Evolutionary conservation across 1,139 yeast species (phyloP), one percentile per base, ranked within the genome.

Genomic region (Arxiozyma slooffiae): DNA sequence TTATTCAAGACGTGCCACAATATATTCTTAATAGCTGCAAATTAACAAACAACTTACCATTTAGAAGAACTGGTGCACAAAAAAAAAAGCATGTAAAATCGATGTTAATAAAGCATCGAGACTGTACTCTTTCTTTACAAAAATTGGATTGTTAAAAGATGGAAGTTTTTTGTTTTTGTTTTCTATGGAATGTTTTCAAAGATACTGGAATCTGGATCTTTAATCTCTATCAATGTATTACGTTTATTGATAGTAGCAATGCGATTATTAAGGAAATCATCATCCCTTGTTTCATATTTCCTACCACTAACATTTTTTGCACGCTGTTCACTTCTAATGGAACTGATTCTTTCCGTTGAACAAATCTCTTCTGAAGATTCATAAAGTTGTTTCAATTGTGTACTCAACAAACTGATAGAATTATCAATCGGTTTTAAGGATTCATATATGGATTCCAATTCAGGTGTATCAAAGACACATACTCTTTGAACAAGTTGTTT

Each of bases 61-160:
- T 92, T 71, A 82, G 97, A 72, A 81, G 97, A 71, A 92, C 97
- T 0, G 98, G 92, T 68, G 95, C 97, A 16, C 97, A 92, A 70
- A 90, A n/a, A n/a, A n/a, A n/a, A n/a, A 92, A 74, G 96, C 97
- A 9, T 90, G 97, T 67, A 80, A 96, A 59, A 90, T 92, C 56
- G 98, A 92, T 69, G 98, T 92, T 52, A 92, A 92, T 70, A 92
- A 92, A 70, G 97, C 97, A 1, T 84, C 95, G 50, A 77, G 97
- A 60, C 73, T 92, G 52, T 92, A 81, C 74, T 94, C 95, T 34
- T 94, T 97, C 34, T 92, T 81, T 67, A 97, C 90, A 69, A 85
- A 83, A 69, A 95, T 87, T 42, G 97, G 97, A 46, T 92, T 97
- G 97, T 79, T 92, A 56, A 79, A 86, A 34, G 96, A 90, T 68